Evolutionary conservation across 202 grass and related monocot species (phyloP), one percentile per base, ranked within the genome.

Genomic region (Zizania palustris): DNA sequence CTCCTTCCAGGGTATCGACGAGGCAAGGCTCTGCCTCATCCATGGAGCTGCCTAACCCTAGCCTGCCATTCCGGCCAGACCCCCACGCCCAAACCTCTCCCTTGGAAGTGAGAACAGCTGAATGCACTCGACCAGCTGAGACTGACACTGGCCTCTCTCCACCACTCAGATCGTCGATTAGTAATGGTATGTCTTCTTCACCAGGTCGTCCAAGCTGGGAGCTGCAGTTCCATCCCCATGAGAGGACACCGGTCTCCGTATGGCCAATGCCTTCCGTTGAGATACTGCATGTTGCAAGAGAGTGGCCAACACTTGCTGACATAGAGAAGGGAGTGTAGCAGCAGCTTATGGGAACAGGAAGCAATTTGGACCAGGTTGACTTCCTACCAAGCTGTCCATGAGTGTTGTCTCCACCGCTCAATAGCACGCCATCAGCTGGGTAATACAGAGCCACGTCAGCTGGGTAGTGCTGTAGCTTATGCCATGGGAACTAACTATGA

Each of bases 201-300:
- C 91, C 87, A 5, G 59, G 42, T 48, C 89, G 87, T 54, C 95
- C 95, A 13, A 98, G 88, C 83, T 98, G 95, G 44, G 77, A 91
- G 61, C 89, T 93, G 62, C 83, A 80, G 72, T 90, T 98, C 95
- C 95, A 98, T 63, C 95, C 91, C 91, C 95, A 92, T 42, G 95
- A 94, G 65, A 92, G 61, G 60, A 98, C 14, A 13, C 65, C 53
- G 2, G 72, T 70, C 22, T 72, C 74, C 1, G 10, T 51, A 33
- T n/a, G 28, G 13, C 51, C 67, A 21, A 22, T 37, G 48, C 50
- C 72, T 71, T 92, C 44, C 58, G 66, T 88, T 78, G 60, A 57
- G 73, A 70, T 73, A 39, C 72, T 50, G 55, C 95, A 98, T n/a
- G 91, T 14, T 53, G 69, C 82, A 37, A 98, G 79, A 84, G 91